These are phyloP conservation scores for Phytophthora crassamura DNA, from an alignment of 352 stramenopile species.

Conservation along the genomic window DNA sequence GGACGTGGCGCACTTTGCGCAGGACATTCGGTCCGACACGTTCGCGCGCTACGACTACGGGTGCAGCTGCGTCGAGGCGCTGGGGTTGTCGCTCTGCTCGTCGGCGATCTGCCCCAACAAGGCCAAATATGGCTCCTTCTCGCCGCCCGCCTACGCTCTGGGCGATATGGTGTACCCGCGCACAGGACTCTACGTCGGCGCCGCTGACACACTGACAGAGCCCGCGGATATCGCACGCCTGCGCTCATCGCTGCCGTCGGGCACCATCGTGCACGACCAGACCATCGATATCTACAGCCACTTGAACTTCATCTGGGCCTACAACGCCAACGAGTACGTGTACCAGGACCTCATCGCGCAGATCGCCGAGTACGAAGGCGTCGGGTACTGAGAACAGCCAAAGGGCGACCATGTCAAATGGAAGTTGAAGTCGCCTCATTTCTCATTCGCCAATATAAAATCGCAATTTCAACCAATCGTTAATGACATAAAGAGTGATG, in stretches of 20 bases:
- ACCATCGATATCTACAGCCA: slow-evolving; percentile 49
- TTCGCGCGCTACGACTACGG: slow-evolving; percentile 58
- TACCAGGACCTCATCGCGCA: slow-evolving; percentile 51
- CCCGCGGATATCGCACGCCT: slow-evolving; percentile 40
- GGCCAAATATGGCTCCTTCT: slow-evolving; percentile 45
- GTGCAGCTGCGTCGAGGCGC: slow-evolving; percentile 36
- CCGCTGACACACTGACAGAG: slow-evolving; percentile 39
- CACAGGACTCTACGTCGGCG: slow-evolving; percentile 41
- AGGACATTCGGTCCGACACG: slow-evolving; percentile 49
- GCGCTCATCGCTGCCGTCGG: slow-evolving; percentile 34
- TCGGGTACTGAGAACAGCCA: slow-evolving; percentile 30
- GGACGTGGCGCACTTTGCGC: slow-evolving; percentile 55
- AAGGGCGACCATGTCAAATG: slow-evolving; percentile 1
- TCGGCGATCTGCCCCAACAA: slow-evolving; percentile 53
- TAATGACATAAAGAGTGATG: background rate
- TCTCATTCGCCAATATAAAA: slow-evolving; percentile 14
- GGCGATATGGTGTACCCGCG: slow-evolving; percentile 43
- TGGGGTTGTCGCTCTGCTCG: slow-evolving; percentile 43
- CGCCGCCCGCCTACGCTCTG: slow-evolving; percentile 42
- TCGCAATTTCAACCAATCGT: slow-evolving; percentile 22
- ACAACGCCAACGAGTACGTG: slow-evolving; percentile 44
- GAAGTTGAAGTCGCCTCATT: background rate
- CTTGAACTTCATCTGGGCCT: slow-evolving; percentile 59
- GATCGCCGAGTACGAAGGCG: slow-evolving; percentile 43
- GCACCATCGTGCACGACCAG: slow-evolving; percentile 46